phyloP scores from a whole-genome alignment of 202 grass and related monocot genomes.

The Cymbopogon flexuosus region DNA sequence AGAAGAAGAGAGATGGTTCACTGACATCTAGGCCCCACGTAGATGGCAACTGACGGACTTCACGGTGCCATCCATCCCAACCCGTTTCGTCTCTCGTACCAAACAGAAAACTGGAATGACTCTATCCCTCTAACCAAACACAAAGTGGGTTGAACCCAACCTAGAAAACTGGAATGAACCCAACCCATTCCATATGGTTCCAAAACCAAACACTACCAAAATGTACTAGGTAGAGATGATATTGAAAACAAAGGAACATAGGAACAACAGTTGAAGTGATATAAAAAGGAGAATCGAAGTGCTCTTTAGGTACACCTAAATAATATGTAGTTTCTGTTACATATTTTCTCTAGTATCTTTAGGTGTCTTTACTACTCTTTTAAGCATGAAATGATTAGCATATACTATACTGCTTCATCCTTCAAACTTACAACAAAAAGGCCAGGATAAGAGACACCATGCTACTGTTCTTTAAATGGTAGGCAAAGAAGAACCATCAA shows the following conservation, averaged over 20 bases:
- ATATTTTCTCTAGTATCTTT: conserved; percentile 2
- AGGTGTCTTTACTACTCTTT: neutral
- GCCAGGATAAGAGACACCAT: neutral
- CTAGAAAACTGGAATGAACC: too few relatives aligned
- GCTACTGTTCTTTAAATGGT: neutral
- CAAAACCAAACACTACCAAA: neutral
- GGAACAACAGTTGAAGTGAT: conserved; percentile 1
- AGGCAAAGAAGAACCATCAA: conserved; percentile 18
- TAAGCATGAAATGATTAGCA: neutral
- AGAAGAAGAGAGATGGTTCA: too few relatives aligned
- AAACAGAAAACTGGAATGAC: too few relatives aligned
- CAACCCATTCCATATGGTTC: too few relatives aligned
- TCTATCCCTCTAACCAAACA: too few relatives aligned
- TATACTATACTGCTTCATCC: neutral
- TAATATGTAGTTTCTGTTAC: neutral
- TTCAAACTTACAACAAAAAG: conserved; percentile 15
- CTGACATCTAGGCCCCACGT: too few relatives aligned
- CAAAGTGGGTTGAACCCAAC: too few relatives aligned
- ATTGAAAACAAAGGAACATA: conserved; percentile 1
- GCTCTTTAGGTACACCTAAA: conserved; percentile 31
- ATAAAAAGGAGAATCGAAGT: conserved; percentile 11
- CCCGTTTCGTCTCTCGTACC: too few relatives aligned
- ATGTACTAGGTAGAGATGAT: conserved; percentile 9
- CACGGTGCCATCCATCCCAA: too few relatives aligned
- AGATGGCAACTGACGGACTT: too few relatives aligned